Evolutionary conservation across 1,284 basidiomycete species (phyloP), one percentile per base, ranked within the genome.

Genomic region (Erythrobasidium hasegawianum): DNA sequence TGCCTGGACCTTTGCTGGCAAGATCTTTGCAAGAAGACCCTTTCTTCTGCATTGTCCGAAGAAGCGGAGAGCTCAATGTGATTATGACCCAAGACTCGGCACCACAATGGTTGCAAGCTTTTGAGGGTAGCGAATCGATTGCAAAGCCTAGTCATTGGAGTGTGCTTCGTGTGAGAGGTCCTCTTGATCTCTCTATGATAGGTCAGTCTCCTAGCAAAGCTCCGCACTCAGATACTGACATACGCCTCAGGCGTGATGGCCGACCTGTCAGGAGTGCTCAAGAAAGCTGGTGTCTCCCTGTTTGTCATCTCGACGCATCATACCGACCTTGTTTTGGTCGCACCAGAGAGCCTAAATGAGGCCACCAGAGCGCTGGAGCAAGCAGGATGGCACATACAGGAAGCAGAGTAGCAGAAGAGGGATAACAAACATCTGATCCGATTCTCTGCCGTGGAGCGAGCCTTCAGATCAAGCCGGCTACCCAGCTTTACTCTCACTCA

Each of bases 271-370:
- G 47, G 38, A n/a, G 68, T 70, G n/a, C 59, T 74, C 22, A 67
- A 65, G 22, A 54, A 64, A 2, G 72, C 69, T 0, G 16, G 43
- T 1, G 64, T 74, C 1, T 64, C 72, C 0, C 60, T 74, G 26
- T 73, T 72, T 54, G 72, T 71, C 9, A 58, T 57, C 18, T 70
- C 69, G 2, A 74, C 72, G 9, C 72, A 57, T 62, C 57, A 72
- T 43, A 74, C 72, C 14, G 72, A 74, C 43, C 72, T 72, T 29
- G 67, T 73, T 1, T 60, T 73, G 26, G 59, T 71, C 53, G 52
- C 67, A 13, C 57, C 40, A 41, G 59, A 59, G 43, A 49, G 70
- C 24, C 11, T 47, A 39, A 67, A 55, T 7, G 40, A 40, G n/a
- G 70, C 70, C 14, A 22, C 27, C 18, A 4, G 39, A 11, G 65